A percentile compares a stretch with the other conserved stretches of the same genome.
These are phyloP conservation scores for Trypanosoma brucei DNA, from an alignment of 208 protist species.

Conservation along the genomic window DNA sequence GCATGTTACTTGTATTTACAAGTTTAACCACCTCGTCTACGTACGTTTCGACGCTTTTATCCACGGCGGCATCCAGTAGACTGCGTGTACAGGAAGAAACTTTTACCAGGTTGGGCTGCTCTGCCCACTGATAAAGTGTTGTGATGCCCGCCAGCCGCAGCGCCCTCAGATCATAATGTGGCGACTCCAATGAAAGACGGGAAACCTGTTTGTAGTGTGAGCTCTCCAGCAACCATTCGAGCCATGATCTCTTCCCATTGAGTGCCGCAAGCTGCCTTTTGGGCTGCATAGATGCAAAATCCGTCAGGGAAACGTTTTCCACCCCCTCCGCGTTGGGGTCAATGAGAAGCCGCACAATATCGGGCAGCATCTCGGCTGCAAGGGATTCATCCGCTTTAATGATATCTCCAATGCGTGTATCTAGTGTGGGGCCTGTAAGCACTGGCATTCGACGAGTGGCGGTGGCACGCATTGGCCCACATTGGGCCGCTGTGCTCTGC, in stretches of 20 bases:
- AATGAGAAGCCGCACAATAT: constrained; percentile 75
- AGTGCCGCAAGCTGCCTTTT: constrained; percentile 65
- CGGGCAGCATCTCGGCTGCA: constrained; percentile 45
- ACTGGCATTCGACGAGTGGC: constrained; percentile 30
- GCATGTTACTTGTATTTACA: constrained; percentile 50
- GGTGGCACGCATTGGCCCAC: constrained; percentile 20
- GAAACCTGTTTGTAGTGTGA: constrained; percentile 69
- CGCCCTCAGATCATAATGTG: constrained; percentile 52
- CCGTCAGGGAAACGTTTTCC: constrained; percentile 61
- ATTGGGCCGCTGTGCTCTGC: constrained; percentile 2
- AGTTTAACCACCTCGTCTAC: constrained; percentile 59
- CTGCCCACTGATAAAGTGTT: constrained; percentile 76
- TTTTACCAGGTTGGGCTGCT: constrained; percentile 65
- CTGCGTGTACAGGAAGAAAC: constrained; percentile 69
- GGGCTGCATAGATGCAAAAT: constrained; percentile 77
- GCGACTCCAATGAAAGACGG: constrained; percentile 47
- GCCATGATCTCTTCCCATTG: constrained; percentile 52
- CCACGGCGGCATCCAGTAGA: constrained; percentile 74
- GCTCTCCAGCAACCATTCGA: constrained; percentile 69
- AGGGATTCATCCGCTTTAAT: constrained; percentile 46
- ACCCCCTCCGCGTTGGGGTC: constrained; percentile 58
- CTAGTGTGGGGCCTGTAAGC: constrained; percentile 35
- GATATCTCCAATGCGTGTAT: constrained; percentile 69
- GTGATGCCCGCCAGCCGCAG: constrained; percentile 69
- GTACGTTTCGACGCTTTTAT: constrained; percentile 61